These are phyloP conservation scores for Homolaphlyctis polyrhiza DNA, from an alignment of 371 early-diverging fungal species.

Conservation along the genomic window DNA sequence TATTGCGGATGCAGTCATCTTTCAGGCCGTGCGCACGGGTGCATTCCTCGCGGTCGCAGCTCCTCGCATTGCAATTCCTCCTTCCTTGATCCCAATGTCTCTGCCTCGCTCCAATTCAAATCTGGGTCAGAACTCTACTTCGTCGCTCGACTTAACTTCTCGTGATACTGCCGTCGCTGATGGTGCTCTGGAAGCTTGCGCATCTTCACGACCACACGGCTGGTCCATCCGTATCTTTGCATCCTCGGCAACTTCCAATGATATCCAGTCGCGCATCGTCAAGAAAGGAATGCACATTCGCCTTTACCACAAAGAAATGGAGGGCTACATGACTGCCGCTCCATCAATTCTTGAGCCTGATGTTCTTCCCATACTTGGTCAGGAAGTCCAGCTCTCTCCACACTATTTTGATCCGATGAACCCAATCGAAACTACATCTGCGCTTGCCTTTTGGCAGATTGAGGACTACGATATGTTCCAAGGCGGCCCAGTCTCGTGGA, in stretches of 20 bases:
- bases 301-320: conserved; percentile 55
- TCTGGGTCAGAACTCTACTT: background rate
- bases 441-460: conserved; percentile 53
- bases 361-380: background rate
- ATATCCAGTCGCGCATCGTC: background rate
- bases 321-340: conserved; percentile 39
- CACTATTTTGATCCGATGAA: conserved; percentile 54
- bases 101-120: conserved; percentile 28
- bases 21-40: conserved; percentile 50
- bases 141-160: background rate
- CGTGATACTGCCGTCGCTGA: background rate
- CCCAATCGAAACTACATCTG: conserved; percentile 48
- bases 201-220: conserved; percentile 24
- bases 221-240: conserved; percentile 20
- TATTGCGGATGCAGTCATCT: conserved; percentile 44
- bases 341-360: background rate
- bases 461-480: conserved; percentile 26
- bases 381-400: conserved; percentile 23
- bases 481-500: conserved; percentile 43
- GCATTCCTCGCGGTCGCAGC: conserved; percentile 39
- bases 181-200: conserved; percentile 29
- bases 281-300: conserved; percentile 38
- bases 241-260: background rate
- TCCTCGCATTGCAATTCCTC: conserved; percentile 14
- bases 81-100: conserved; percentile 18